Base-by-base conservation (phyloP, 805 yeast species). In the Pichia nanzhaoensis region DNA sequence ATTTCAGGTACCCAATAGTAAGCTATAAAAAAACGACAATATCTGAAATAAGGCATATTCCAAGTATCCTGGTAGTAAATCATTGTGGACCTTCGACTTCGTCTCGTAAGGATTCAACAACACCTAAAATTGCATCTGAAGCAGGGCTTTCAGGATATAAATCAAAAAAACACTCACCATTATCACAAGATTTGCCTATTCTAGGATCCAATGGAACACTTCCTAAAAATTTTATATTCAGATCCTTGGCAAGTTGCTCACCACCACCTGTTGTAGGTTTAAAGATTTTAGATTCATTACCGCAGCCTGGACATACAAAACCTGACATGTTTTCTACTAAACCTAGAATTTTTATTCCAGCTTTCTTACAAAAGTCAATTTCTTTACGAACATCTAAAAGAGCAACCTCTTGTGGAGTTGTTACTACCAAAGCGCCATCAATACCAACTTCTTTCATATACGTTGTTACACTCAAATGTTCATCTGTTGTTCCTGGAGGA, bases 401-500 rank as follows among this genome's bases (percentile, higher is more conserved):
- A 0, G 99, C 95, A 18, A 91, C 98, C 62, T 93, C 99, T 64
- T 93, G 99, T 0, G 99, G 99, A 0, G 99, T 93, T 0, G 99
- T 91, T 31, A 93, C 93, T 2, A 93, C 75, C 27, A 93, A 70
- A 0, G 99, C 99, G 1, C 99, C 99, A 60, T 91, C 97, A 2
- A 93, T 80, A 0, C 96, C 96, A 4, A 84, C 79, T 31, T 87
- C 95, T 56, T 86, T 84, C 75, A 93, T 69, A 58, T 86, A 90
- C 42, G 85, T 81, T 28, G 90, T 86, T 28, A 93, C 90, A 7
- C 95, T 82, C 35, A 93, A 73, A 65, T 93, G 99, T 62, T 93
- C 99, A 64, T 93, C 99, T 0, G 96, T 84, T 0, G 99, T 93
- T 0, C 99, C 99, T 0, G 99, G 99, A 0, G 99, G 99, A 0